Conservation (phyloP, 164 flowering plant species). For the Liriodendron chinense region DNA sequence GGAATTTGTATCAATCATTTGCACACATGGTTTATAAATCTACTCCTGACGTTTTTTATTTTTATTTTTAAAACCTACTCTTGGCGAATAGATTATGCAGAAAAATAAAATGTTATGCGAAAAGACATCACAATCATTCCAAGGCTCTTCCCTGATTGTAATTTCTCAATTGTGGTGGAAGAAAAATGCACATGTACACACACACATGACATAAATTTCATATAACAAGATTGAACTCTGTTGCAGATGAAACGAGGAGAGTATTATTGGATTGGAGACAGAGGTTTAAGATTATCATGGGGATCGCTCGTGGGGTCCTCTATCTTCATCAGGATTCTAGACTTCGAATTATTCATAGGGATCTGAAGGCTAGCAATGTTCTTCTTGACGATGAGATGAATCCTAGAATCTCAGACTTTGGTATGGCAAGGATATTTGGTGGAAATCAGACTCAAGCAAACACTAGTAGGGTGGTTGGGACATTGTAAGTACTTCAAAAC, state of each 20-base stretch:
- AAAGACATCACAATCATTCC: neutral
- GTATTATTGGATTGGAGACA: constrained; percentile 18
- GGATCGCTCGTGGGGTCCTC: constrained; percentile 52
- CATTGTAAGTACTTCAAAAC: constrained; percentile 27
- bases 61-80: too few relatives aligned
- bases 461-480: constrained; percentile 31
- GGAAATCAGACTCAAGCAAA: constrained; percentile 24
- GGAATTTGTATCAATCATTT: neutral
- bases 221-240: neutral
- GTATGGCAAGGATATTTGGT: constrained; percentile 35
- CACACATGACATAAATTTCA: neutral
- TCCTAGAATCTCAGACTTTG: constrained; percentile 53
- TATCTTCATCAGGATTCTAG: constrained; percentile 66
- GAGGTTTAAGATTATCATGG: constrained; percentile 26
- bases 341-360: constrained; percentile 48
- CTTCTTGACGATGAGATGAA: constrained; percentile 44
- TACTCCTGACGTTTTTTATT: too few relatives aligned
- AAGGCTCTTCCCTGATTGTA: too few relatives aligned
- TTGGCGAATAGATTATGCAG: neutral
- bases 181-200: neutral
- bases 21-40: neutral
- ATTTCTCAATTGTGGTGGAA: neutral
- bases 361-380: constrained; percentile 57
- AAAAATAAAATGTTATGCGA: neutral
- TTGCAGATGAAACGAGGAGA: constrained; percentile 3